Conservation (phyloP, 306 rosid genomes). For the Canavalia gladiata region DNA sequence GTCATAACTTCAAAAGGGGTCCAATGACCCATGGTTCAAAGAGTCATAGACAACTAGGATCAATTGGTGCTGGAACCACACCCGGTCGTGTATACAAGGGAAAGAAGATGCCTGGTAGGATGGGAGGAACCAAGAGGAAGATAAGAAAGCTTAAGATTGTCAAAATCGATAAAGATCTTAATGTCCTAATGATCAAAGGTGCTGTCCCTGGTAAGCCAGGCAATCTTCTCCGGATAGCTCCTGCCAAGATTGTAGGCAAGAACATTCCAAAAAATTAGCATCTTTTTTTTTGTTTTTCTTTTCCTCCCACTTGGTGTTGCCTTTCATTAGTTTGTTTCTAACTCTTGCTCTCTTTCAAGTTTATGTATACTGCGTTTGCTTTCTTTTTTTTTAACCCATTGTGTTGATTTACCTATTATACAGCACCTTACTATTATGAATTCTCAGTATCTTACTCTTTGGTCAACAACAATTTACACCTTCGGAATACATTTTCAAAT, state of each 20-base stretch:
- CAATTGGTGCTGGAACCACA: slow-evolving; percentile 97
- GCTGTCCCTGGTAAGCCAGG: slow-evolving; percentile 98
- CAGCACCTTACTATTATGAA: neutral
- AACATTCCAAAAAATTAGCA: slow-evolving; percentile 89
- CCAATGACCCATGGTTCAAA: slow-evolving; percentile 94
- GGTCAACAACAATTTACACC: too few relatives aligned
- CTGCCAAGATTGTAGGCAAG: slow-evolving; percentile 95
- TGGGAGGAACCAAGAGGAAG: slow-evolving; percentile 95
- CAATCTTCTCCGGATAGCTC: slow-evolving; percentile 86
- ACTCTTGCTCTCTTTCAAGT: slow-evolving; percentile 4
- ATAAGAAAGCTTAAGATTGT: slow-evolving; percentile 94
- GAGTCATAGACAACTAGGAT: slow-evolving; percentile 93
- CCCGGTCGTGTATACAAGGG: slow-evolving; percentile 92
- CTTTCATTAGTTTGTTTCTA: neutral
- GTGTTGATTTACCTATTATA: neutral
- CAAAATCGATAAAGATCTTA: slow-evolving; percentile 86
- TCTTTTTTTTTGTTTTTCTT: neutral
- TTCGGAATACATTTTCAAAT: too few relatives aligned
- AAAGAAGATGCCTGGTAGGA: slow-evolving; percentile 99
- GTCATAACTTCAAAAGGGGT: slow-evolving; percentile 87
- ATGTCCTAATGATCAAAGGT: slow-evolving; percentile 91
- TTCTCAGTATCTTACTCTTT: neutral
- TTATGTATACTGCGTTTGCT: slow-evolving; percentile 22
- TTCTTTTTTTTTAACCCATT: neutral
- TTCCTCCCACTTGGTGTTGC: neutral